Conservation (phyloP, 176 grass and related monocot genomes). For the Carex pumila region DNA sequence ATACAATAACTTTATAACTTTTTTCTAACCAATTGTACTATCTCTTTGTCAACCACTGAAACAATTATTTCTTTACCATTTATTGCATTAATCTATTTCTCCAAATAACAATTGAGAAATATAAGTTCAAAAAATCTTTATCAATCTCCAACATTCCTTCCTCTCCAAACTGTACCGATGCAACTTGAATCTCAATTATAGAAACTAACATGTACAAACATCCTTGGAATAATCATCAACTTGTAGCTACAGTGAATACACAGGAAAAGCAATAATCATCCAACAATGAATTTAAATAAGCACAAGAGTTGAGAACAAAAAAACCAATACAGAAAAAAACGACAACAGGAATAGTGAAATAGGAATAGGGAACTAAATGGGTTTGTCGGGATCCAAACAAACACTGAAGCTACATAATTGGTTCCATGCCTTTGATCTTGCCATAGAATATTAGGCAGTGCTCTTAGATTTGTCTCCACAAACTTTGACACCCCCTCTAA, state of each 20-base stretch:
- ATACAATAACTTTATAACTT: too few relatives aligned
- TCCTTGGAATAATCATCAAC: neutral
- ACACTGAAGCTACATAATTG: neutral
- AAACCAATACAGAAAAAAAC: neutral
- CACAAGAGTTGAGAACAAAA: neutral
- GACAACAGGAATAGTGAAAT: neutral
- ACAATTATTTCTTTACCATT: neutral
- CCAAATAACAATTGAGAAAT: neutral
- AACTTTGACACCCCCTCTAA: neutral
- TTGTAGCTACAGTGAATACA: neutral
- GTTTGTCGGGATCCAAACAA: conserved; percentile 15
- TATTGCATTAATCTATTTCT: neutral
- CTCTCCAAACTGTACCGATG: neutral
- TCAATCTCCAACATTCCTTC: neutral
- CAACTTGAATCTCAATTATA: neutral
- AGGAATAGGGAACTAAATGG: conserved; percentile 9
- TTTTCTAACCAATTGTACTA: too few relatives aligned
- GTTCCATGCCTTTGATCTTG: neutral
- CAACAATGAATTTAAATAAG: neutral
- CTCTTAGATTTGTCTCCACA: conserved; percentile 12
- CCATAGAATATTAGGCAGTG: conserved; percentile 8
- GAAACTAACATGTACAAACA: neutral
- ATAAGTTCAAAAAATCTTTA: neutral
- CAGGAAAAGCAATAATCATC: neutral
- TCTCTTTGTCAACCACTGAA: too few relatives aligned